Conservation (phyloP, 2,329 filamentous ascomycete genomes). For the Trichoderma hamatum region DNA sequence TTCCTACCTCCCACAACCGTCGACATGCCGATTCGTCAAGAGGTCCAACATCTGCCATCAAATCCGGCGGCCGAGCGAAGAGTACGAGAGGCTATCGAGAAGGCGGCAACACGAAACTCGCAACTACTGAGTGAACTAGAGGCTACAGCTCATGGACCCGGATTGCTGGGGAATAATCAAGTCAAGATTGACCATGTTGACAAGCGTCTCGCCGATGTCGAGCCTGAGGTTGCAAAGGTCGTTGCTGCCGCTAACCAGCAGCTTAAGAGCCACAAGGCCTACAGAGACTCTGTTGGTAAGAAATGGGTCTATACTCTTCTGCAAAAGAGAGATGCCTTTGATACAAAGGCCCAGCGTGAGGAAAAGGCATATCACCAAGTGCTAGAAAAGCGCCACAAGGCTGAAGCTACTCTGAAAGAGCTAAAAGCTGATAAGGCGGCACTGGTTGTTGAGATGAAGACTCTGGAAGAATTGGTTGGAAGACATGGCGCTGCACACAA, state of each 20-base stretch:
- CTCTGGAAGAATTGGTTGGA: background rate
- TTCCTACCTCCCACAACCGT: background rate
- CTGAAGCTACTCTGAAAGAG: conserved; percentile 11
- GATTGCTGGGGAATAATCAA: conserved; percentile 16
- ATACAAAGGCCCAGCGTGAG: conserved; percentile 16
- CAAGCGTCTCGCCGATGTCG: conserved; percentile 22
- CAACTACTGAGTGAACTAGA: conserved; percentile 24
- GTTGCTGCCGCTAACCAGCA: conserved; percentile 18
- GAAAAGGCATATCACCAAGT: conserved; percentile 22
- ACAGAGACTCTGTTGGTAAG: conserved; percentile 18
- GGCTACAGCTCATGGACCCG: conserved; percentile 16
- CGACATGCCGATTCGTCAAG: background rate
- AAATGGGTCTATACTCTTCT: conserved; percentile 25
- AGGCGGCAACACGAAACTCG: conserved; percentile 15
- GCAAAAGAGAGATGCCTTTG: conserved; percentile 19
- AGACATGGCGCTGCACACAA: conserved; percentile 22
- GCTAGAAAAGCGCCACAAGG: conserved; percentile 22
- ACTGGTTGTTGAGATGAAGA: conserved; percentile 11
- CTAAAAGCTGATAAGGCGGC: conserved; percentile 18
- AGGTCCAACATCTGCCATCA: background rate
- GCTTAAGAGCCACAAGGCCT: conserved; percentile 25
- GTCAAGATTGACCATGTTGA: conserved; percentile 20
- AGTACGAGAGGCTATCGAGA: conserved; percentile 37
- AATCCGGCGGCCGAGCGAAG: conserved; percentile 16
- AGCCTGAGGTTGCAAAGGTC: conserved; percentile 16